These are phyloP conservation scores for Flaveria trinervia DNA, from an alignment of 129 eudicot species.

Conservation along the genomic window DNA sequence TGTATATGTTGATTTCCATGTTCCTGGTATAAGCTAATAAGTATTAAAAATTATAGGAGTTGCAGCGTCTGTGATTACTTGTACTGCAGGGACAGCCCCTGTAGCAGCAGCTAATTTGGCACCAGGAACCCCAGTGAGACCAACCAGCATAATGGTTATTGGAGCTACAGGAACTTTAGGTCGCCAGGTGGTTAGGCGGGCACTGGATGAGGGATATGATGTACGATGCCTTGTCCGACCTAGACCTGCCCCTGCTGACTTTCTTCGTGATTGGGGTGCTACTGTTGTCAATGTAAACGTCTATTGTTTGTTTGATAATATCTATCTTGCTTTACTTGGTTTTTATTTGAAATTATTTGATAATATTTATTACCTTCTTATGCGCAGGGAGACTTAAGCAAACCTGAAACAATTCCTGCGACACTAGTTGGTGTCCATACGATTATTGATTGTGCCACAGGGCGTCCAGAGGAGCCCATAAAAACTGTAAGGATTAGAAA, in stretches of 20 bases:
- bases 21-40: constrained; percentile 4
- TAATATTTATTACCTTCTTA: background rate
- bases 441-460: constrained; percentile 96
- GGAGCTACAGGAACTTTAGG: constrained; percentile 98
- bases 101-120: constrained; percentile 81
- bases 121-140: constrained; percentile 98
- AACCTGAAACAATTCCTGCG: constrained; percentile 95
- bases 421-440: constrained; percentile 95
- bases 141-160: constrained; percentile 89
- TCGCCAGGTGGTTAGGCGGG: constrained; percentile 93
- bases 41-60: constrained; percentile 17
- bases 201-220: constrained; percentile 94
- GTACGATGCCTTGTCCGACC: constrained; percentile 98
- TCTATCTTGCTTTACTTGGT: background rate
- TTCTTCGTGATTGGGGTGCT: constrained; percentile 99
- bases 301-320: background rate
- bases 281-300: constrained; percentile 81
- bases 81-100: constrained; percentile 56
- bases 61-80: constrained; percentile 43
- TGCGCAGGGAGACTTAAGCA: constrained; percentile 88
- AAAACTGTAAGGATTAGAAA: constrained; percentile 57
- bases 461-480: constrained; percentile 99
- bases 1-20: background rate
- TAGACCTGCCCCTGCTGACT: constrained; percentile 99
- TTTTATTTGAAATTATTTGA: background rate